A percentile compares a stretch with the other conserved stretches of the same genome.
phyloP scores from a whole-genome alignment of 2,329 filamentous ascomycete genomes.

The Aspergillus sp. region DNA sequence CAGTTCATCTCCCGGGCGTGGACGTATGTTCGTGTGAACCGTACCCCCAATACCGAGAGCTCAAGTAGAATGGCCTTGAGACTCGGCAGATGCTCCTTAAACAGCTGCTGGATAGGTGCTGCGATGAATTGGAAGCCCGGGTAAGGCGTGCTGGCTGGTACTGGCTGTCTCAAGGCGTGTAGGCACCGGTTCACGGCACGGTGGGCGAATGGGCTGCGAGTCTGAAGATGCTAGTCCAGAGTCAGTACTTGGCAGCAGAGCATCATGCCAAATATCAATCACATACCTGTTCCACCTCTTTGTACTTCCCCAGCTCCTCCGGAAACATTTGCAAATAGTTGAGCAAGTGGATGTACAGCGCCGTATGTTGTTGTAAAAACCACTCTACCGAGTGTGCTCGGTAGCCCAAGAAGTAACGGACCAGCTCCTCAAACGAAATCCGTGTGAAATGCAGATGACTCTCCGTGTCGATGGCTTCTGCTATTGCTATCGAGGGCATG shows the following conservation, averaged over 20 bases:
- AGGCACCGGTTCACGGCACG: slow-evolving; percentile 37
- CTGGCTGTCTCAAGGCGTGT: slow-evolving; percentile 21
- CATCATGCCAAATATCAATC: too few relatives aligned
- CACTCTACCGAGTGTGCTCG: slow-evolving; percentile 37
- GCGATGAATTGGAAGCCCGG: slow-evolving; percentile 41
- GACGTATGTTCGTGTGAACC: slow-evolving; percentile 40
- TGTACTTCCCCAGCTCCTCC: slow-evolving; percentile 34
- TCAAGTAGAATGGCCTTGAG: slow-evolving; percentile 39
- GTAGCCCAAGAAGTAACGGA: slow-evolving; percentile 43
- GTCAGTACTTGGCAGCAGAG: not conserved
- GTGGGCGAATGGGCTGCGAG: slow-evolving; percentile 42
- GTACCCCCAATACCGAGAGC: slow-evolving; percentile 38
- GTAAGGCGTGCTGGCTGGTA: slow-evolving; percentile 14
- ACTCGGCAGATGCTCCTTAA: slow-evolving; percentile 34
- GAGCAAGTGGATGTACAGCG: slow-evolving; percentile 36
- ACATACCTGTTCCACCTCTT: slow-evolving; percentile 41
- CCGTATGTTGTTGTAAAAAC: slow-evolving; percentile 43
- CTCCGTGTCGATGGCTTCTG: slow-evolving; percentile 39
- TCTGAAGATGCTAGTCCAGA: slow-evolving; percentile 37
- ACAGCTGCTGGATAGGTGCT: slow-evolving; percentile 41
- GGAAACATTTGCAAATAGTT: slow-evolving; percentile 36
- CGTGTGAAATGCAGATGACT: slow-evolving; percentile 44
- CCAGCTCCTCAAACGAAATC: slow-evolving; percentile 44
- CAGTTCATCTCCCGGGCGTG: slow-evolving; percentile 39
- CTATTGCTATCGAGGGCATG: slow-evolving; percentile 30